Base-by-base conservation (phyloP, 2,329 filamentous ascomycete species). In the Trichoderma lentiforme region DNA sequence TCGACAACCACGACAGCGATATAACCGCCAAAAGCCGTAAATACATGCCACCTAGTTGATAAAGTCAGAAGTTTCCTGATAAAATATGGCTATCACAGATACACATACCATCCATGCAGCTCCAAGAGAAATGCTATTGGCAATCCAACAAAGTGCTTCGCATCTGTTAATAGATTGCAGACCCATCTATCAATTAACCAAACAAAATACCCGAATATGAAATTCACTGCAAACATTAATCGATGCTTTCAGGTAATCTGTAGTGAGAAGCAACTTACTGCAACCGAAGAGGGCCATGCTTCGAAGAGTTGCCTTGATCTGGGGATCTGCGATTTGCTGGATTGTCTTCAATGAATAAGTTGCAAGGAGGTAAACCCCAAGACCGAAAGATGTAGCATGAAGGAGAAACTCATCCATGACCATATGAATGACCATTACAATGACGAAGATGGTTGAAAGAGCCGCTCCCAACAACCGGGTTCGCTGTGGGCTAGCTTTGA, bases 351-450 rank as follows among this genome's bases (percentile, higher is more conserved):
- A 63, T 28, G 24, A 47, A 32, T 39, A 28, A 43, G 64, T 26
- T 43, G 43, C 69, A 58, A 62, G 47, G 47, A 66, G 69, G 62
- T 71, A 80, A 1, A 83, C 78, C 0, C 76, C 78, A 4, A 81
- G 6, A 0, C 79, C 81, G 73, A 83, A 83, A 0, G 76, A 74
- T 0, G 76, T 75, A 0, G 81, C 82, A 57, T 83, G 82, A 0
- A 83, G 75, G 0, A 83, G 51, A 56, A 83, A 83, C 64, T 83
- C 82, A 32, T 83, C 81, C 81, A 83, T 80, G n/a, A 80, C 78
- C 78, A 83, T 83, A 57, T 83, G 82, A 0, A 80, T 79, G 6
- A 82, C 77, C 80, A 83, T 83, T 3, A 83, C 80, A 6, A 79
- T 61, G 2, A 76, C 77, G 3, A 80, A 80, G 0, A 79, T 72